phyloP scores from a whole-genome alignment of 2,329 filamentous ascomycete genomes.

The Penicillium sp. region DNA sequence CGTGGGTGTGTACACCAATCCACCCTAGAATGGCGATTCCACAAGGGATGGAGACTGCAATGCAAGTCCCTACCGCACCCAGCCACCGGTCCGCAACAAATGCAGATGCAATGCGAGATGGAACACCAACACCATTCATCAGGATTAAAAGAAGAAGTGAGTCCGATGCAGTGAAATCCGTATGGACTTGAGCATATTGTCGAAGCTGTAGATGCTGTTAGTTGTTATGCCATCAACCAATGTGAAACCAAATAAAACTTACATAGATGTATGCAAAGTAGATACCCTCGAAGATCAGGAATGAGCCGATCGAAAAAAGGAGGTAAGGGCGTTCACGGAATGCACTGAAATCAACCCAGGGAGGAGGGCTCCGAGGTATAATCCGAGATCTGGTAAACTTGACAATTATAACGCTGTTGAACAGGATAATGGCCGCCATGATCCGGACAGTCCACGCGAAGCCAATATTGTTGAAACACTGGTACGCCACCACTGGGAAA shows the following conservation, averaged over 20 bases:
- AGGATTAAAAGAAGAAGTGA: constrained; percentile 5
- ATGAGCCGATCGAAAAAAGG: constrained; percentile 8
- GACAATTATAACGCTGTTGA: constrained; percentile 28
- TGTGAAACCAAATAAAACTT: not conserved
- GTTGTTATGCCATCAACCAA: not conserved
- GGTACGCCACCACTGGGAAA: constrained; percentile 44
- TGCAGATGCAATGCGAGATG: constrained; percentile 5
- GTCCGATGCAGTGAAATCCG: not conserved
- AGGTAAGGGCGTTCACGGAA: constrained; percentile 25
- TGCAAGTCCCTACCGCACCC: constrained; percentile 8
- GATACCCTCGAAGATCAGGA: constrained; percentile 10
- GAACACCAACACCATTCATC: constrained; percentile 8
- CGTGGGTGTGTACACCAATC: constrained; percentile 6
- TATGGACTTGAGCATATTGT: constrained; percentile 4
- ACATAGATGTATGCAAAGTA: constrained; percentile 13
- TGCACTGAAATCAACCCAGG: constrained; percentile 56
- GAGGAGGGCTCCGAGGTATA: constrained; percentile 46
- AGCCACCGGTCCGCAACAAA: constrained; percentile 9
- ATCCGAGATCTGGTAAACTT: constrained; percentile 44
- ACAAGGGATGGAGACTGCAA: constrained; percentile 11
- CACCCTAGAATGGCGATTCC: constrained; percentile 6
- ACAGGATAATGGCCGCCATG: constrained; percentile 48
- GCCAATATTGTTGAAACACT: constrained; percentile 41
- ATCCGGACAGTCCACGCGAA: constrained; percentile 49
- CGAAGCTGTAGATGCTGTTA: not conserved